Evolutionary conservation across 495 filamentous ascomycete species (phyloP).

Genomic region (Parathielavia hyrcaniae): DNA sequence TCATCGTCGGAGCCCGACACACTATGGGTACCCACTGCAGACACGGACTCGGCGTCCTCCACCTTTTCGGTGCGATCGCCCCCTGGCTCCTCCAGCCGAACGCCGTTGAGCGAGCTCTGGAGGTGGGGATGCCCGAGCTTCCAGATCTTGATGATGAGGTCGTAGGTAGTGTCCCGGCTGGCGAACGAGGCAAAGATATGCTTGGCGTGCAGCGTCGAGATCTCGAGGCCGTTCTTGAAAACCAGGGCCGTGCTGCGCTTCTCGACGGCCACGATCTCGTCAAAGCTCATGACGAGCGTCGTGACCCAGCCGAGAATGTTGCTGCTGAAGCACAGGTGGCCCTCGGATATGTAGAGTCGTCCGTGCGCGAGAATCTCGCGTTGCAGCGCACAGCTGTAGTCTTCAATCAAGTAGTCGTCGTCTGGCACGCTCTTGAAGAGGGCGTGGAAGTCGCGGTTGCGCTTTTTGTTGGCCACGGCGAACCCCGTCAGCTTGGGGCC

Average conservation of each 20-base stretch:
- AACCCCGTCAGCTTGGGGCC: slow-evolving; percentile 84
- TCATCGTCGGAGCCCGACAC: slow-evolving; percentile 54
- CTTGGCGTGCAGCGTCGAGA: slow-evolving; percentile 89
- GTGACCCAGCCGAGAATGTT: slow-evolving; percentile 99
- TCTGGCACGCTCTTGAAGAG: slow-evolving; percentile 95
- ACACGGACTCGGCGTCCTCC: slow-evolving; percentile 50
- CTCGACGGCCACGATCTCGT: slow-evolving; percentile 92
- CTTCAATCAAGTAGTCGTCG: slow-evolving; percentile 96
- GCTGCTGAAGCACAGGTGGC: slow-evolving; percentile 96
- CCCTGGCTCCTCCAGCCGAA: slow-evolving; percentile 67
- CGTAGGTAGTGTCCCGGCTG: slow-evolving; percentile 91
- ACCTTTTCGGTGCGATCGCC: slow-evolving; percentile 88
- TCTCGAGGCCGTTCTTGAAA: slow-evolving; percentile 95
- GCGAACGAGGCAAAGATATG: slow-evolving; percentile 94
- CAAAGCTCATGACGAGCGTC: slow-evolving; percentile 93
- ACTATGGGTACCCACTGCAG: slow-evolving; percentile 35
- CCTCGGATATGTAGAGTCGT: slow-evolving; percentile 91
- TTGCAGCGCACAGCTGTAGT: slow-evolving; percentile 95
- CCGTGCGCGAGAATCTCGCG: slow-evolving; percentile 93
- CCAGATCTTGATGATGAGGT: slow-evolving; percentile 96
- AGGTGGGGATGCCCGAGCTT: slow-evolving; percentile 89
- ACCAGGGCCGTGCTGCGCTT: slow-evolving; percentile 94
- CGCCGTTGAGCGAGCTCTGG: slow-evolving; percentile 82
- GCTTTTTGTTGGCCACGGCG: slow-evolving; percentile 90
- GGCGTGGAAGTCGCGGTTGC: slow-evolving; percentile 90